A percentile compares a stretch with the other conserved stretches of the same genome.
phyloP scores from a whole-genome alignment of 202 grass and related monocot species.

The Zizania palustris region DNA sequence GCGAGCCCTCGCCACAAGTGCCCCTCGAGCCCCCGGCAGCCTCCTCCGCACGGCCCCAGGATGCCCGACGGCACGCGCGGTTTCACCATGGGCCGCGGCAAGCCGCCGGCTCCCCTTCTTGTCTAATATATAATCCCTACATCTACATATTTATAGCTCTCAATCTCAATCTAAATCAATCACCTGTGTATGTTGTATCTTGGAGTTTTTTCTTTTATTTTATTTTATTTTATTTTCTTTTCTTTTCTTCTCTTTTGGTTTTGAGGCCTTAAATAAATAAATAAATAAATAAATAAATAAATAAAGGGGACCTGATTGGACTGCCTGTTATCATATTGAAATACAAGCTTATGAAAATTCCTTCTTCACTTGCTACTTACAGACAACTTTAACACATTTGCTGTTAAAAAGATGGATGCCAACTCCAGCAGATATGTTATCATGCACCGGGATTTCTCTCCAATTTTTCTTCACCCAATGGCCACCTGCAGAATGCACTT shows the following conservation, averaged over 20 bases:
- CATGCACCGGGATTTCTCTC: neutral
- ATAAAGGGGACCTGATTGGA: neutral
- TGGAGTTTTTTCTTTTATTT: too few relatives aligned
- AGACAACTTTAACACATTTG: neutral
- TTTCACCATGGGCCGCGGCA: slow-evolving; percentile 72
- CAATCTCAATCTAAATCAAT: too few relatives aligned
- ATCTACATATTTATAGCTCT: too few relatives aligned
- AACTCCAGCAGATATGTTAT: too few relatives aligned
- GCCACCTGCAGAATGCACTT: neutral
- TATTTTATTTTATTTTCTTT: neutral
- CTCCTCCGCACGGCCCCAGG: slow-evolving; percentile 53
- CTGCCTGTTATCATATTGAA: neutral
- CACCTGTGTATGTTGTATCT: too few relatives aligned
- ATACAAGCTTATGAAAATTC: neutral
- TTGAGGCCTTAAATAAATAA: neutral
- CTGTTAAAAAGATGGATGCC: neutral
- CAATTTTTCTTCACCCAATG: neutral
- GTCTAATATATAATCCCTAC: neutral
- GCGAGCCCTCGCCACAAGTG: slow-evolving; percentile 51
- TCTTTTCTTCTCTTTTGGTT: neutral
- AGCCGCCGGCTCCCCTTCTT: slow-evolving; percentile 13
- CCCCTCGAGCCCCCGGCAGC: slow-evolving; percentile 53
- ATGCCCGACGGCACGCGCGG: slow-evolving; percentile 79
- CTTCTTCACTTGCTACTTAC: neutral
- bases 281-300: neutral